Percentiles rank a stretch among this genome's conserved stretches.
Evolutionary conservation across 2,329 filamentous ascomycete species (phyloP).

Genomic region (Fusarium continuum): DNA sequence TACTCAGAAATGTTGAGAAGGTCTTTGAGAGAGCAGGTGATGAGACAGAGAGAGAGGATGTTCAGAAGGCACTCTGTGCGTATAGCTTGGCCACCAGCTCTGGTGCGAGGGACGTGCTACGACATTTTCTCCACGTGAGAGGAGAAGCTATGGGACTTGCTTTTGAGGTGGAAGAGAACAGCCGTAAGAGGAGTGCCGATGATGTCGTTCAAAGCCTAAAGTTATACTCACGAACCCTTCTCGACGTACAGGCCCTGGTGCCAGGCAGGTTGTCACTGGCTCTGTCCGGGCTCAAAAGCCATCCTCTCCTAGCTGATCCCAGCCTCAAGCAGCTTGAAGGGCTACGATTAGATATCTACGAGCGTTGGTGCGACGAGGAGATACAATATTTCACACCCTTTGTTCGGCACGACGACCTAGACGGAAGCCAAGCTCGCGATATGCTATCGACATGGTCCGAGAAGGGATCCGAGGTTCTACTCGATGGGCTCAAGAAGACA

Average conservation of each 20-base stretch:
- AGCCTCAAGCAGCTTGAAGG: conserved; percentile 73
- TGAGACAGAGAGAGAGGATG: conserved; percentile 56
- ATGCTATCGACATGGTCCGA: conserved; percentile 72
- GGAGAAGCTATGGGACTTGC: conserved; percentile 72
- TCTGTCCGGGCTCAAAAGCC: conserved; percentile 72
- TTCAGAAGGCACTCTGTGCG: conserved; percentile 80
- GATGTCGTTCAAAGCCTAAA: conserved; percentile 72
- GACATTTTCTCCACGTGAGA: conserved; percentile 80
- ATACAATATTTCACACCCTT: conserved; percentile 88
- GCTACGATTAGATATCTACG: conserved; percentile 79
- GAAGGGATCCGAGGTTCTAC: conserved; percentile 65
- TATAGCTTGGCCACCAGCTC: conserved; percentile 85
- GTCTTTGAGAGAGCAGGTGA: conserved; percentile 71
- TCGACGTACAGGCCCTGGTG: conserved; percentile 79
- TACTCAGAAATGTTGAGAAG: conserved; percentile 75
- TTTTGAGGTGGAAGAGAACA: conserved; percentile 62
- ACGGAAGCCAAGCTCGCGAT: conserved; percentile 66
- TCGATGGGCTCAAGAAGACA: conserved; percentile 68
- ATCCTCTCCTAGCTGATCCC: conserved; percentile 76
- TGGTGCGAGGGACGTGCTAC: conserved; percentile 79
- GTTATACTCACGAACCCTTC: conserved; percentile 79
- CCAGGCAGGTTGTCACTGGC: conserved; percentile 77
- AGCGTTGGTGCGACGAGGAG: conserved; percentile 82
- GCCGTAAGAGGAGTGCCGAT: conserved; percentile 51
- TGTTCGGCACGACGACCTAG: conserved; percentile 81